Evolutionary conservation across 2,329 filamentous ascomycete genomes (phyloP).

Genomic region (Clonostachys byssicola): DNA sequence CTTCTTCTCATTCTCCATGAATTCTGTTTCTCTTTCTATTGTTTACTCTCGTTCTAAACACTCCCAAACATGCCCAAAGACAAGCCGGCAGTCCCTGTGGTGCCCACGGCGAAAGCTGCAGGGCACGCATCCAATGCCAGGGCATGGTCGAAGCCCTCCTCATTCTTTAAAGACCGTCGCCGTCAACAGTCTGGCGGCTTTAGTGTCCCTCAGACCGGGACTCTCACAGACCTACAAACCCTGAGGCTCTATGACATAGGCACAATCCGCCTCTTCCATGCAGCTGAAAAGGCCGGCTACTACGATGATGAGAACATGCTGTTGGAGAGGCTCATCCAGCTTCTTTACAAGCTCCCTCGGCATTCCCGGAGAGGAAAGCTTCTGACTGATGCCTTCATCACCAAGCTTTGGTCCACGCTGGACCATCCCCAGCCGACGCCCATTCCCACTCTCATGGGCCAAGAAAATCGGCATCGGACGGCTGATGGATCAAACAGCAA

Average conservation of each 20-base stretch:
- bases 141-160: background rate
- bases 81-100: background rate
- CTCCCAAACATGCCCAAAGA: background rate
- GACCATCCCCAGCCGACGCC: conserved; percentile 58
- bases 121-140: background rate
- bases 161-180: background rate
- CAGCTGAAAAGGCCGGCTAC: background rate
- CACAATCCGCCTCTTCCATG: background rate
- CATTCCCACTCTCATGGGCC: conserved; percentile 52
- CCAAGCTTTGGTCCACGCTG: conserved; percentile 65
- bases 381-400: conserved; percentile 64
- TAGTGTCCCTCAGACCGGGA: background rate
- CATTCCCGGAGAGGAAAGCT: conserved; percentile 56
- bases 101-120: background rate
- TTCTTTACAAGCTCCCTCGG: conserved; percentile 61
- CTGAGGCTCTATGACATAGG: background rate
- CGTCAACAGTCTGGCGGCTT: background rate
- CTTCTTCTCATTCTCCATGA: too few relatives aligned
- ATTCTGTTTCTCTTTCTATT: too few relatives aligned
- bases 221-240: background rate
- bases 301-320: conserved; percentile 73
- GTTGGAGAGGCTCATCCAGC: conserved; percentile 69
- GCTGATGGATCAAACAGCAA: conserved; percentile 73
- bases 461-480: conserved; percentile 60
- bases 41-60: too few relatives aligned